Evolutionary conservation across 2,329 filamentous ascomycete genomes (phyloP), one percentile per base, ranked within the genome.

Genomic region (Thielaviopsis punctulata): DNA sequence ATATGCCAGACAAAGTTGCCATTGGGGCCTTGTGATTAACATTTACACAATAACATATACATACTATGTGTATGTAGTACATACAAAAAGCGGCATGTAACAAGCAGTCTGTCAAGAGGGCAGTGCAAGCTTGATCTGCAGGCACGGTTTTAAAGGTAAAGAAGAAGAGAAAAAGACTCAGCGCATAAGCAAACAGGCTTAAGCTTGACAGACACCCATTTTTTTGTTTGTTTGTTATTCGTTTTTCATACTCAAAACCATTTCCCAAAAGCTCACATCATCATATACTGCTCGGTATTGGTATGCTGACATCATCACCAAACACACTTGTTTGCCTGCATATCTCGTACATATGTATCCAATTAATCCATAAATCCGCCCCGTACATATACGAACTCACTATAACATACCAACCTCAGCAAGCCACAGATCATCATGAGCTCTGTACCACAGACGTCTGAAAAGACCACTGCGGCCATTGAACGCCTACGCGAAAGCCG

Each of bases 401-500:
- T 13, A 10, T 7, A 22, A n/a, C n/a, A 22, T 13, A 21, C 49
- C 19, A 44, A 7, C 21, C 12, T n/a, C n/a, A 27, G 24, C 10
- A 25, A 45, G 12, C 22, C 39, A 15, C 25, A 23, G 21, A 39
- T n/a, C 45, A 48, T 30, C 24, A 50, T 50, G 48, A 50, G 48
- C 48, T 30, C 12, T 18, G 36, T 18, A 25, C 52, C 45, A 44
- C 33, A 19, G 24, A 24, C 19, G 19, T 50, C n/a, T 25, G 50
- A 48, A 12, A 43, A 41, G 43, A 62, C 65, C 25, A 63, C 68
- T 30, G 65, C 68, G 56, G 65, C 68, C 53, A 63, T 73, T 49
- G 62, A 67, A 60, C 68, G 71, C 27, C 69, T 76, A 54, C 62
- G 65, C 46, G 71, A 75, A 57, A 69, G 71, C 44, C 66, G 67